Conservation (phyloP, 1,284 basidiomycete genomes). For the Tilletia indica region DNA sequence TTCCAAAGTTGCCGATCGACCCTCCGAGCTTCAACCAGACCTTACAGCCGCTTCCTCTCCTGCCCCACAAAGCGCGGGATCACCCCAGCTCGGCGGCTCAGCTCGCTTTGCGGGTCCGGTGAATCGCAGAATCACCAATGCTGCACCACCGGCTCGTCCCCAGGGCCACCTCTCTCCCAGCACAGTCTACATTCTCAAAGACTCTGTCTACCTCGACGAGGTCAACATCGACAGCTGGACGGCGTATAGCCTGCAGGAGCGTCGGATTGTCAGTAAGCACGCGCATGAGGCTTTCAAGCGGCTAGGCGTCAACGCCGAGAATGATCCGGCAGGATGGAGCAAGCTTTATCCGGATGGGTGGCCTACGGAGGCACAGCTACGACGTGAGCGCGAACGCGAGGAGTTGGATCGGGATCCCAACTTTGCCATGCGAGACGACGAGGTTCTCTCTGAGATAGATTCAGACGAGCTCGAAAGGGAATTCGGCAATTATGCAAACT, state of each 20-base stretch:
- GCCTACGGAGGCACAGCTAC: conserved; percentile 8
- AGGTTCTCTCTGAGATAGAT: conserved; percentile 13
- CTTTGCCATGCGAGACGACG: neutral
- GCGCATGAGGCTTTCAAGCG: conserved; percentile 16
- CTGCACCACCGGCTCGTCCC: neutral
- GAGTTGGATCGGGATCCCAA: conserved; percentile 11
- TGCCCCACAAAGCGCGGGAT: neutral
- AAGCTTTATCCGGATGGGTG: conserved; percentile 12
- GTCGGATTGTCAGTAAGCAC: conserved; percentile 2
- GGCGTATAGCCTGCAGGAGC: neutral
- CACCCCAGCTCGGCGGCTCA: conserved; percentile 3
- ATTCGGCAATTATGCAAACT: neutral
- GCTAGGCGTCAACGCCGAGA: neutral
- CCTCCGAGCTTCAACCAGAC: conserved; percentile 7
- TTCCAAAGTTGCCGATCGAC: conserved; percentile 1
- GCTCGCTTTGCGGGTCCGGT: conserved; percentile 1
- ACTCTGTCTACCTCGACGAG: conserved; percentile 14
- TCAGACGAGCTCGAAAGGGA: conserved; percentile 7
- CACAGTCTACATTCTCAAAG: conserved; percentile 13
- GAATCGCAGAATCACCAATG: conserved; percentile 3
- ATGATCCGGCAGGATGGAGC: conserved; percentile 10
- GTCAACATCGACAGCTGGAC: conserved; percentile 13
- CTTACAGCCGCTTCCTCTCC: neutral
- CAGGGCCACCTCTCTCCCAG: conserved; percentile 9
- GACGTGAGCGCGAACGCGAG: neutral